These are phyloP conservation scores for Penicillium sp. DNA, from an alignment of 2,329 filamentous ascomycete genomes.

Conservation along the genomic window DNA sequence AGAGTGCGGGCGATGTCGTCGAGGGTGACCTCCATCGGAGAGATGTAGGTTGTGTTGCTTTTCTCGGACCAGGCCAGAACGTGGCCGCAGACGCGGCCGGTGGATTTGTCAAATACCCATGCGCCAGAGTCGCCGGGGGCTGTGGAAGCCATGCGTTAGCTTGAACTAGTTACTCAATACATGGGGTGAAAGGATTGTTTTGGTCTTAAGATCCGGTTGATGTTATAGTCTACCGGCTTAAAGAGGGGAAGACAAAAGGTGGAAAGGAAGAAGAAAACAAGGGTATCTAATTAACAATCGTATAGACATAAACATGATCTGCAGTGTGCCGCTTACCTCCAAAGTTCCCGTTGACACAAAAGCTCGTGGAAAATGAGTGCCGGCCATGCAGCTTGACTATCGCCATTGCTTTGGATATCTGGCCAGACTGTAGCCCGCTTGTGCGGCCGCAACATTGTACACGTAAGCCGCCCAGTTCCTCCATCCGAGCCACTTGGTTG, in stretches of 20 bases:
- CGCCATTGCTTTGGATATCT: conserved; percentile 71
- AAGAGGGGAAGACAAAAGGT: conserved; percentile 6
- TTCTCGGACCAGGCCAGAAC: conserved; percentile 81
- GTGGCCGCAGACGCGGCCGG: conserved; percentile 81
- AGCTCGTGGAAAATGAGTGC: conserved; percentile 69
- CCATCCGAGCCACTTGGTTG: conserved; percentile 54
- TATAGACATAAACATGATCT: conserved; percentile 20
- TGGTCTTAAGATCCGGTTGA: conserved; percentile 7
- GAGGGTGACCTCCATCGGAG: conserved; percentile 86
- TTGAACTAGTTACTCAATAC: conserved; percentile 17
- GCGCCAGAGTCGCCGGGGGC: conserved; percentile 82
- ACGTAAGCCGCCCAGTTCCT: conserved; percentile 63
- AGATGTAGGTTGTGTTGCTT: conserved; percentile 82
- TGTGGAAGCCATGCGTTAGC: conserved; percentile 16
- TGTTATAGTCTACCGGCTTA: conserved; percentile 20
- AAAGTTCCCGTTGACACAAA: conserved; percentile 58
- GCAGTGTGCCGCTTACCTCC: conserved; percentile 43
- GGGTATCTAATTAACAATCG: conserved; percentile 24
- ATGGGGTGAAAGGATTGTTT: neutral
- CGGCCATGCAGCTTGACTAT: conserved; percentile 86
- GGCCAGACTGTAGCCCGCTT: conserved; percentile 73
- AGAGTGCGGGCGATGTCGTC: conserved; percentile 79
- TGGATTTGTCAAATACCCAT: conserved; percentile 78
- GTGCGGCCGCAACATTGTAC: conserved; percentile 89
- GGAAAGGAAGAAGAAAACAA: conserved; percentile 11